Evolutionary conservation across 805 yeast species (phyloP), one percentile per base, ranked within the genome.

Genomic region (Zygosaccharomyces kombuchaensis): DNA sequence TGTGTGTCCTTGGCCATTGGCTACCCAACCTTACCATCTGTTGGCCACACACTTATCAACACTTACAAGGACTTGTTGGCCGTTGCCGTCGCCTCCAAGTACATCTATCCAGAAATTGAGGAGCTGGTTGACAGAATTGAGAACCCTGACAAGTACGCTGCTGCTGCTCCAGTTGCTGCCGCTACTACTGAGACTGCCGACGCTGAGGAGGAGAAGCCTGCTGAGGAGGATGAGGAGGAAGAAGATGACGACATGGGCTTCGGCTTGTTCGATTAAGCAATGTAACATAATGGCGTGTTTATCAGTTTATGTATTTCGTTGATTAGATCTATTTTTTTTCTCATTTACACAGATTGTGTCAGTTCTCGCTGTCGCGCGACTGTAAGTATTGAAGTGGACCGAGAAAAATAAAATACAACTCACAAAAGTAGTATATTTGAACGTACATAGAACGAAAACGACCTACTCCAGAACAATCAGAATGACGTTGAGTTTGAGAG

Each of bases 1-100:
- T 81, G 95, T 65, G 79, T 93, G 73, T 93, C 99, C 58, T 82
- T 93, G 77, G 99, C 98, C 75, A 78, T 87, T 69, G 91, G 90
- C 74, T 90, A 91, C 95, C 99, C 99, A 82, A 93, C 99, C 72
- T 77, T 93, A 72, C 96, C 98, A 75, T 88, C 99, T 66, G 99
- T 93, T 72, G 90, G 95, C 71, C 98, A 93, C 96, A 82, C 93
- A 68, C 80, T 93, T 74, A 83, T 93, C 81, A 93, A 93, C 96
- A 84, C 87, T 83, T 93, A 93, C 95, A 93, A 93, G 95, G 85
- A 91, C 81, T 81, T 93, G 70, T 81, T 93, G 74, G 96, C 98
- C 69, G 82, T 93, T 69, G 95, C 99, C 59, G 80, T 93, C 77
- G 99, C 96, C 70, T 83, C 98, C 70, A 96, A 93, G 74, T 93